Evolutionary conservation across 345 rosid genomes (phyloP).

Genomic region (Bruguiera gymnorhiza): DNA sequence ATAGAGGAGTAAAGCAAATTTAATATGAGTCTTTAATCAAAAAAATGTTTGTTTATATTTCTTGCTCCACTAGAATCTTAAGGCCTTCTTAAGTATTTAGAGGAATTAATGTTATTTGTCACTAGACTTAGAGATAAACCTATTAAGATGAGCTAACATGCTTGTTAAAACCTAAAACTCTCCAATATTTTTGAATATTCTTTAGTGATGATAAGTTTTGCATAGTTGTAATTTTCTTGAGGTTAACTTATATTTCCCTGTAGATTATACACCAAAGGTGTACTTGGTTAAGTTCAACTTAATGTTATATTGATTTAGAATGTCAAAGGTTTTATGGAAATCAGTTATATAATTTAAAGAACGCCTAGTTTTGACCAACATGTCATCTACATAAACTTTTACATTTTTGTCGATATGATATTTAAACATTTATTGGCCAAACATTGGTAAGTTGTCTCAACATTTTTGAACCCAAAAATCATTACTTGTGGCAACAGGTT

Average conservation of each 20-base stretch:
- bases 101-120: not conserved
- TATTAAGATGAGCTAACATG: not conserved
- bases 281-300: not conserved
- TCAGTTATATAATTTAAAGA: fast-evolving
- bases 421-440: not conserved
- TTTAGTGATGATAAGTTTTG: not conserved
- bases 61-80: not conserved
- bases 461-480: no score
- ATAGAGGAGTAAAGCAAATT: no score
- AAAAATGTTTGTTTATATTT: not conserved
- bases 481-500: not conserved
- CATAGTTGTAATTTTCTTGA: not conserved
- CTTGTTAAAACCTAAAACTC: not conserved
- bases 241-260: not conserved
- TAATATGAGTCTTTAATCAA: not conserved
- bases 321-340: not conserved
- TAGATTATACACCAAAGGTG: not conserved
- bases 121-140: not conserved
- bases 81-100: not conserved
- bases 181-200: not conserved
- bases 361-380: not conserved
- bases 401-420: not conserved
- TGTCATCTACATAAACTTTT: not conserved
- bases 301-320: not conserved
- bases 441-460: not conserved